These are phyloP conservation scores for Apium graveolens DNA, from an alignment of 129 eudicot genomes.

Conservation along the genomic window DNA sequence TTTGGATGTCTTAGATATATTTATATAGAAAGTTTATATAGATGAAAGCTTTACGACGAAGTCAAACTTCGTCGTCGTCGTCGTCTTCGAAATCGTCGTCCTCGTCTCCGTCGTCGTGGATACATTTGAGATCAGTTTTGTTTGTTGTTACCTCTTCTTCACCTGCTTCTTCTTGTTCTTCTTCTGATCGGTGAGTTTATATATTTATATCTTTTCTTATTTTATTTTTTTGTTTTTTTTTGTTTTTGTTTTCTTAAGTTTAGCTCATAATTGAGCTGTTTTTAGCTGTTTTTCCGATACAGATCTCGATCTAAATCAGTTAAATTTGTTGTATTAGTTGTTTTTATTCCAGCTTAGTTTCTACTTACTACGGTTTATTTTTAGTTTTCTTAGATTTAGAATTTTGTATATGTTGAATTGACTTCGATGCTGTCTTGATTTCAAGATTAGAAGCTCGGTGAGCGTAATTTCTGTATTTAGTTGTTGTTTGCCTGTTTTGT, in stretches of 20 bases:
- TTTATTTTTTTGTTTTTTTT: background rate
- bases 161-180: constrained; percentile 40
- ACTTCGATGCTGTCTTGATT: background rate
- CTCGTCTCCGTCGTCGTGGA: constrained; percentile 52
- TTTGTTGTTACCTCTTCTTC: constrained; percentile 60
- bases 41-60: constrained; percentile 65
- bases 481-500: background rate
- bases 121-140: constrained; percentile 78
- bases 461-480: no score
- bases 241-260: background rate
- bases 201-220: no score
- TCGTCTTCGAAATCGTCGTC: constrained; percentile 20
- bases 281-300: constrained; percentile 14
- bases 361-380: background rate
- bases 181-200: constrained; percentile 59
- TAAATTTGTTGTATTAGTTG: background rate
- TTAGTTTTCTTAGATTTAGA: background rate
- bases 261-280: background rate
- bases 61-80: constrained; percentile 47
- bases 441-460: background rate
- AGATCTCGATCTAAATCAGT: constrained; percentile 19
- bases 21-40: background rate
- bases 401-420: no score
- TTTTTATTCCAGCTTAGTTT: background rate
- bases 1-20: background rate